Conservation (phyloP, 208 protist species). For the Kentomonas sorsogonicus region DNA sequence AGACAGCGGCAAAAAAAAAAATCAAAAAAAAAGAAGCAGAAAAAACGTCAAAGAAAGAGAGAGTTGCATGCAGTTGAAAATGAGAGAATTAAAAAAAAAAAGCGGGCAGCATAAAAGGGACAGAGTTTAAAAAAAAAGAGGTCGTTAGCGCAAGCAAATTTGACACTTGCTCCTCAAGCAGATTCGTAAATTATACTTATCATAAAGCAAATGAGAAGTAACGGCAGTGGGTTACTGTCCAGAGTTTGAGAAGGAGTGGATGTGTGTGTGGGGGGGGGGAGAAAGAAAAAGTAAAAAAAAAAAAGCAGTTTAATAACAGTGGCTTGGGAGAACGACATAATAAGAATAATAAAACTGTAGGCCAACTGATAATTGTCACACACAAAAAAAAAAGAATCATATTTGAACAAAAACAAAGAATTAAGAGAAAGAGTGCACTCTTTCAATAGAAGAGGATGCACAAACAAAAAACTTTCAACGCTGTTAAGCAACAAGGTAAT, state of each 20-base stretch:
- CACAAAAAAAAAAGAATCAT: slow-evolving; percentile 12
- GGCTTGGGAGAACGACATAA: background rate
- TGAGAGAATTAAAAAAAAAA: background rate
- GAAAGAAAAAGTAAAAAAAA: slow-evolving; percentile 3
- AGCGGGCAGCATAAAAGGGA: slow-evolving; percentile 5
- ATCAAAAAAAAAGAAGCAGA: slow-evolving; percentile 13
- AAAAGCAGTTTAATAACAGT: background rate
- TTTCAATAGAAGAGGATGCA: slow-evolving; percentile 1
- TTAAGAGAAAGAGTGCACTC: background rate
- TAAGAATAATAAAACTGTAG: too few species aligned
- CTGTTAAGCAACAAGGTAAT: background rate
- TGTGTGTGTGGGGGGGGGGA: too few species aligned
- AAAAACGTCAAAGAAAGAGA: slow-evolving; percentile 4
- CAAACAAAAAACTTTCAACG: background rate
- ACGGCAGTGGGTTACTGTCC: too few species aligned
- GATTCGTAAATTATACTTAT: too few species aligned
- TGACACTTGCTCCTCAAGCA: too few species aligned
- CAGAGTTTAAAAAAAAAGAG: too few species aligned
- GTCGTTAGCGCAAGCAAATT: too few species aligned
- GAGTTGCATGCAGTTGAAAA: slow-evolving; percentile 5
- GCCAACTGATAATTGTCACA: background rate
- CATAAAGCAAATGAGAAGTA: too few species aligned
- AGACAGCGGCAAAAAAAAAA: slow-evolving; percentile 1
- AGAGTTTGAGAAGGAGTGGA: too few species aligned
- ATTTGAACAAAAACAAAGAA: slow-evolving; percentile 3